A percentile compares a stretch with the other conserved stretches of the same genome.
Conservation (phyloP, 2,329 filamentous ascomycete genomes). For the Rugonectria rugulosa region DNA sequence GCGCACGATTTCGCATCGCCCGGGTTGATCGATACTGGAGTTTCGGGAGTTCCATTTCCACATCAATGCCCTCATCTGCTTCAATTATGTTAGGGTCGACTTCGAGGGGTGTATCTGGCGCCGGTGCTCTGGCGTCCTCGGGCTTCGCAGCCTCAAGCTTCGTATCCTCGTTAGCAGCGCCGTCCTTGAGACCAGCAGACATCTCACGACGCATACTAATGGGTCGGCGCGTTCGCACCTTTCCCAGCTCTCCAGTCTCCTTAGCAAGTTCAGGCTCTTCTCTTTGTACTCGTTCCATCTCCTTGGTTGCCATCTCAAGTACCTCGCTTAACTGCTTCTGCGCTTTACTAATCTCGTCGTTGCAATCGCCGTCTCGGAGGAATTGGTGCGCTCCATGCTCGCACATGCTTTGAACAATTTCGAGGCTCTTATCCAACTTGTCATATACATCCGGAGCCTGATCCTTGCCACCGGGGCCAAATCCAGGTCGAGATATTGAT, state of each 20-base stretch:
- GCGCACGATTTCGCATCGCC: conserved; percentile 44
- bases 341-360: conserved; percentile 76
- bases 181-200: conserved; percentile 40
- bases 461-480: conserved; percentile 31
- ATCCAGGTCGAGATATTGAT: conserved; percentile 37
- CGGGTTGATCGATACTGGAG: conserved; percentile 54
- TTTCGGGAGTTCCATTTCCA: conserved; percentile 48
- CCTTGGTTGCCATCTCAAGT: conserved; percentile 64
- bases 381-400: conserved; percentile 90
- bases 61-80: conserved; percentile 53
- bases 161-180: conserved; percentile 37
- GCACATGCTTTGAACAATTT: conserved; percentile 81
- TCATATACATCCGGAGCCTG: conserved; percentile 67
- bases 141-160: conserved; percentile 36
- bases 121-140: conserved; percentile 6
- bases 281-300: conserved; percentile 63
- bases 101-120: conserved; percentile 38
- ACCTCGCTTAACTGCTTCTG: conserved; percentile 71
- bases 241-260: conserved; percentile 48
- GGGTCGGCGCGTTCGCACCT: conserved; percentile 58
- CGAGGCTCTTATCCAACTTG: conserved; percentile 77
- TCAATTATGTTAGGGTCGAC: conserved; percentile 45
- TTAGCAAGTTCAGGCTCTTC: conserved; percentile 58
- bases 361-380: conserved; percentile 85
- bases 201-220: conserved; percentile 61